These are phyloP conservation scores for Anthoceros angustus DNA, from an alignment of 225 moss, liverwort and hornwort genomes.

Conservation along the genomic window DNA sequence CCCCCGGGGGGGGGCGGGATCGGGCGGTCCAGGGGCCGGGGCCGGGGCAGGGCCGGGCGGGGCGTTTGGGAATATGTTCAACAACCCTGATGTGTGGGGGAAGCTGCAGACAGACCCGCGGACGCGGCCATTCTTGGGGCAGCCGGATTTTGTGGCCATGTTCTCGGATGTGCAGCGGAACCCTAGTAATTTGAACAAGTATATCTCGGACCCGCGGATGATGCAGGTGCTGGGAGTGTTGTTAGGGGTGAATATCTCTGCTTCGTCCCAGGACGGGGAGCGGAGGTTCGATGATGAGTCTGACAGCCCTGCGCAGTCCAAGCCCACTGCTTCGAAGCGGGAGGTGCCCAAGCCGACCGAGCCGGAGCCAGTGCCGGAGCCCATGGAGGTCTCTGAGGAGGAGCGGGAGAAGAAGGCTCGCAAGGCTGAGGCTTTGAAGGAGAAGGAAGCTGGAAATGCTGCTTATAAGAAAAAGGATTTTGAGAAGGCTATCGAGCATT, in stretches of 20 bases:
- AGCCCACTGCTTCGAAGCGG: constrained; percentile 20
- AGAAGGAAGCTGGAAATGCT: constrained; percentile 82
- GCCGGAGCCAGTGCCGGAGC: constrained; percentile 37
- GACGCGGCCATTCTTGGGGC: constrained; percentile 50
- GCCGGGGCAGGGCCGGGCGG: not conserved
- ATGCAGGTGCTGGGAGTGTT: constrained; percentile 89
- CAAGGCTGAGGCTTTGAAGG: constrained; percentile 61
- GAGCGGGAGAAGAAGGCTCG: constrained; percentile 43
- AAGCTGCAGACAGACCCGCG: constrained; percentile 72
- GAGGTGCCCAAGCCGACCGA: constrained; percentile 19
- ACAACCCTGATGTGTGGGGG: constrained; percentile 80
- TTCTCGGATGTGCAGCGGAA: constrained; percentile 69
- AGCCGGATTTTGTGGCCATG: constrained; percentile 82
- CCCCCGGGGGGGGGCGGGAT: constrained; percentile 9
- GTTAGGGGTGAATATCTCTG: constrained; percentile 74
- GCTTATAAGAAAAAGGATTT: constrained; percentile 91
- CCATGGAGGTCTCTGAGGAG: constrained; percentile 51
- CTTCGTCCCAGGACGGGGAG: constrained; percentile 31
- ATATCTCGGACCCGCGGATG: constrained; percentile 87
- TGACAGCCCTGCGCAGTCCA: constrained; percentile 9
- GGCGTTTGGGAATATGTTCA: constrained; percentile 78
- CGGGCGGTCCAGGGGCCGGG: not conserved
- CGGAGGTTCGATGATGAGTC: constrained; percentile 33
- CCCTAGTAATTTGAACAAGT: constrained; percentile 64
- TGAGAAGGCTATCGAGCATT: constrained; percentile 65